Evolutionary conservation across 2,329 filamentous ascomycete genomes (phyloP).

Genomic region (Nannizzia gypsea): DNA sequence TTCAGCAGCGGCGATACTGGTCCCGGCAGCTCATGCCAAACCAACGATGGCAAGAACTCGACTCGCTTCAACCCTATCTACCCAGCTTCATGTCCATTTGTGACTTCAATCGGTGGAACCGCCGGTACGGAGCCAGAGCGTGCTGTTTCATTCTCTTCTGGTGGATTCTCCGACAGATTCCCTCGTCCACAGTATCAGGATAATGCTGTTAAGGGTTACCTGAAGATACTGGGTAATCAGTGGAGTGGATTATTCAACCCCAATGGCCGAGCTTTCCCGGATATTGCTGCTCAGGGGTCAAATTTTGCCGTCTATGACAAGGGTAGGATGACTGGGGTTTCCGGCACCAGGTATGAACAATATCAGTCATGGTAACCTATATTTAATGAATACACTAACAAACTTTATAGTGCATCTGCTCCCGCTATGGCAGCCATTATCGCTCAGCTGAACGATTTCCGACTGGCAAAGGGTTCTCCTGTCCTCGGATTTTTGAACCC

Average conservation of each 20-base stretch:
- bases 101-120: slow-evolving; percentile 53
- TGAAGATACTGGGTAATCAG: slow-evolving; percentile 28
- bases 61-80: slow-evolving; percentile 44
- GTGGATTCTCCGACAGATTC: slow-evolving; percentile 41
- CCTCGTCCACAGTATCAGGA: slow-evolving; percentile 38
- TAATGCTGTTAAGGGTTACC: slow-evolving; percentile 33
- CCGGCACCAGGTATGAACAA: slow-evolving; percentile 32
- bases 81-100: slow-evolving; percentile 49
- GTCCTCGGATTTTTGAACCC: slow-evolving; percentile 51
- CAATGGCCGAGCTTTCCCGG: slow-evolving; percentile 49
- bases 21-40: slow-evolving; percentile 43
- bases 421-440: slow-evolving; percentile 54
- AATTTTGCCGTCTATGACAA: slow-evolving; percentile 32
- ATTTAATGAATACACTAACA: neutral
- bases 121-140: slow-evolving; percentile 37
- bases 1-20: slow-evolving; percentile 53
- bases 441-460: slow-evolving; percentile 52
- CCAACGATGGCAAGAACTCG: slow-evolving; percentile 44
- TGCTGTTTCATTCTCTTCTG: slow-evolving; percentile 40
- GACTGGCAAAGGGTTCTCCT: slow-evolving; percentile 43
- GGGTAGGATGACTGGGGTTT: slow-evolving; percentile 27
- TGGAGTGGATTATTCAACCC: slow-evolving; percentile 39
- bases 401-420: slow-evolving; percentile 40
- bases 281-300: slow-evolving; percentile 47
- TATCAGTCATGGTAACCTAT: neutral